These are phyloP conservation scores for Ophiostoma triangulosporum DNA, from an alignment of 2,329 filamentous ascomycete genomes.

Conservation along the genomic window DNA sequence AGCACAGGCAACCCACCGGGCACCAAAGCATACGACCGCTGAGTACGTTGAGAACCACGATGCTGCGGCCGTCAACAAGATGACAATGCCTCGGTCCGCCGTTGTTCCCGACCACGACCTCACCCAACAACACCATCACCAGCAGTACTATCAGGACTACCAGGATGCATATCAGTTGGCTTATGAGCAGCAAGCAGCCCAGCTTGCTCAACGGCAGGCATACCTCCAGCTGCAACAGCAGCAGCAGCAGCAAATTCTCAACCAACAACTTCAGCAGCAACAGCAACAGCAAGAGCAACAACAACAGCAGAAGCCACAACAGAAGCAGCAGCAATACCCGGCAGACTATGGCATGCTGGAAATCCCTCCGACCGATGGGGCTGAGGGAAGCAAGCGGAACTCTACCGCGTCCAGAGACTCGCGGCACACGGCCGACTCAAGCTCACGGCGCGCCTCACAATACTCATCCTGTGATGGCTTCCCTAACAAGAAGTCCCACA, in stretches of 20 bases:
- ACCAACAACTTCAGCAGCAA: constrained; percentile 1
- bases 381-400: constrained; percentile 15
- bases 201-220: constrained; percentile 1
- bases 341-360: constrained; percentile 2
- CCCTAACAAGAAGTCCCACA: constrained; percentile 47
- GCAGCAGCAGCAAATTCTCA: constrained; percentile 2
- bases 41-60: constrained; percentile 6
- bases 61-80: background rate
- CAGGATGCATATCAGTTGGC: background rate
- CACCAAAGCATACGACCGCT: constrained; percentile 6
- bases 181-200: background rate
- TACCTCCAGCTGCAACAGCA: constrained; percentile 4
- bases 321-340: background rate
- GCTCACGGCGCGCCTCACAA: constrained; percentile 23
- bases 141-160: constrained; percentile 3
- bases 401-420: constrained; percentile 22
- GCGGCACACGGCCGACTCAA: constrained; percentile 18
- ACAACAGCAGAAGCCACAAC: background rate
- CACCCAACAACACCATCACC: background rate
- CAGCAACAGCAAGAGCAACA: constrained; percentile 4
- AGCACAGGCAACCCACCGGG: constrained; percentile 6
- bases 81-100: constrained; percentile 1
- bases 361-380: background rate
- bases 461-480: constrained; percentile 20
- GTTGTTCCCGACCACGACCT: background rate